These are phyloP conservation scores for Solanum habrochaites DNA, from an alignment of 257 asterid species.

Conservation along the genomic window DNA sequence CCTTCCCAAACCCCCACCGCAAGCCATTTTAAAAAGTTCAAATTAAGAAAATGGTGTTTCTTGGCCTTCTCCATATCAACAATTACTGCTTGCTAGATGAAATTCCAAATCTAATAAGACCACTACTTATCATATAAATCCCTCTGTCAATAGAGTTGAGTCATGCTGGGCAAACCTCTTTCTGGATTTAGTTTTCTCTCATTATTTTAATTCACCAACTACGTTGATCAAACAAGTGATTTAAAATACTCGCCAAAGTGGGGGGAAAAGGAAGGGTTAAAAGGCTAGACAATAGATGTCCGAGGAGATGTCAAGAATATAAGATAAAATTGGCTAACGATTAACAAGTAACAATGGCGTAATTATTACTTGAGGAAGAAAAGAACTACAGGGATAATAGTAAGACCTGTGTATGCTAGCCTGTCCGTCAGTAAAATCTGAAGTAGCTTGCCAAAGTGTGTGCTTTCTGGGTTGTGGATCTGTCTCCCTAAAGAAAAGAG, in stretches of 20 bases:
- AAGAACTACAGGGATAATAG: background rate
- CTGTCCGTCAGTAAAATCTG: slow-evolving; percentile 84
- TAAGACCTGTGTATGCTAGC: slow-evolving; percentile 62
- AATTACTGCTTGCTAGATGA: background rate
- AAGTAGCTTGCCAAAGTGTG: slow-evolving; percentile 90
- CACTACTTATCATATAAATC: background rate
- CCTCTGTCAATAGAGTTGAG: background rate
- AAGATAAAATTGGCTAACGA: background rate
- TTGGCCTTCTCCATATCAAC: background rate
- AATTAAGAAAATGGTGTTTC: background rate
- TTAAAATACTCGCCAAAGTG: background rate
- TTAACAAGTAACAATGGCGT: background rate
- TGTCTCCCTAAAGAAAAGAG: slow-evolving; percentile 90
- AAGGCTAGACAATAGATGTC: background rate
- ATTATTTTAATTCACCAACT: background rate
- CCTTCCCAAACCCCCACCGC: background rate
- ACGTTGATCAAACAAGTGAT: background rate
- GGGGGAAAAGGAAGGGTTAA: background rate
- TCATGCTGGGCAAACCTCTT: background rate
- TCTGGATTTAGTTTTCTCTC: background rate
- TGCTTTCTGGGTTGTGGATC: slow-evolving; percentile 94
- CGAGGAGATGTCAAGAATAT: background rate
- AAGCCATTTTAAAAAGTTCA: background rate
- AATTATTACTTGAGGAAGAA: background rate
- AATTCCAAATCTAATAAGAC: background rate